Evolutionary conservation across 2,329 filamentous ascomycete species (phyloP).

Genomic region (Beauveria rudraprayagi): DNA sequence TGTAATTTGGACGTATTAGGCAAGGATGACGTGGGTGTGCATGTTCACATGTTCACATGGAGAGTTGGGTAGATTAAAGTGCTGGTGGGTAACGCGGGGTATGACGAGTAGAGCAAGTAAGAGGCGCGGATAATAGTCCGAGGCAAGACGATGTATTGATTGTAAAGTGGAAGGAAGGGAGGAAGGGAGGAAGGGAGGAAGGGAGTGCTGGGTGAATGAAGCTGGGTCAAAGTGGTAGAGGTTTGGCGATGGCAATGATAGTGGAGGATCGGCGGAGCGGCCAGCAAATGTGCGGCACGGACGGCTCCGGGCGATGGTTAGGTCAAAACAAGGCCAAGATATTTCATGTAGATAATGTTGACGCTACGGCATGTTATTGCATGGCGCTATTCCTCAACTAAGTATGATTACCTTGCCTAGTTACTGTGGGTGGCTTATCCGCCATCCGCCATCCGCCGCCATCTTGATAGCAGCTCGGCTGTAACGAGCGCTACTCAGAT

Average conservation of each 20-base stretch:
- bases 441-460: no score
- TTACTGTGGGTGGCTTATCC: no score
- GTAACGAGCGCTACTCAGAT: no score
- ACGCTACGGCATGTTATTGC: no score
- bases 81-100: background rate
- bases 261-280: no score
- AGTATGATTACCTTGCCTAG: no score
- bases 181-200: background rate
- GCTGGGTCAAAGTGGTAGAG: background rate
- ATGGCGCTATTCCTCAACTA: no score
- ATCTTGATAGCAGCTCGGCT: no score
- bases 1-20: background rate
- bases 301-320: conserved; percentile 6
- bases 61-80: background rate
- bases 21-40: background rate
- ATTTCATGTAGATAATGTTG: no score
- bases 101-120: background rate
- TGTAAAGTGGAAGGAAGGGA: no score
- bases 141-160: background rate
- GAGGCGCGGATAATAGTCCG: background rate
- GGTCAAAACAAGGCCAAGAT: no score
- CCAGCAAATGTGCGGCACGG: background rate
- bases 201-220: background rate
- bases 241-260: background rate
- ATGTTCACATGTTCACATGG: conserved; percentile 4